A percentile compares a stretch with the other conserved stretches of the same genome.
These are phyloP conservation scores for Annulohypoxylon nitens DNA, from an alignment of 495 filamentous ascomycete species.

Conservation along the genomic window DNA sequence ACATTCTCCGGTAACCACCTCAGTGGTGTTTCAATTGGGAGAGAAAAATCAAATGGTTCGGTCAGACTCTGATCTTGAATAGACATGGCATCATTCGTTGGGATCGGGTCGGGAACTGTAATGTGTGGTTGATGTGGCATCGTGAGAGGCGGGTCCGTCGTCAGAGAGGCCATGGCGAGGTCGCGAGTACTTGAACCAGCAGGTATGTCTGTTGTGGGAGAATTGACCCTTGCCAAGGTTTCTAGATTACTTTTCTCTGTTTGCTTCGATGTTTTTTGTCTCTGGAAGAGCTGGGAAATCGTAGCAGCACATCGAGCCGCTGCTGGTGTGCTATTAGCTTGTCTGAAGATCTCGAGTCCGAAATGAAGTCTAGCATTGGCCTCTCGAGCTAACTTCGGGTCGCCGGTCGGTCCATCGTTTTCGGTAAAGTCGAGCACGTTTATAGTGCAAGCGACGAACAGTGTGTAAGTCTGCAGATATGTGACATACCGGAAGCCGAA, in stretches of 20 bases:
- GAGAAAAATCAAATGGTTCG: constrained; percentile 9
- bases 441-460: constrained; percentile 20
- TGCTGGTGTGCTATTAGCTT: constrained; percentile 25
- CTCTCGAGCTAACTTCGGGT: constrained; percentile 11
- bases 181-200: neutral
- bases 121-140: neutral
- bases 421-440: constrained; percentile 14
- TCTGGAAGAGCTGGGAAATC: constrained; percentile 9
- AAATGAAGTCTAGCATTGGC: constrained; percentile 28
- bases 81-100: neutral
- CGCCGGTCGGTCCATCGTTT: neutral
- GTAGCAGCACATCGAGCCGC: constrained; percentile 13
- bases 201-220: neutral
- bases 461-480: constrained; percentile 7
- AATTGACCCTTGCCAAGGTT: neutral
- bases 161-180: neutral
- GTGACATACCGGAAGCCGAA: constrained; percentile 13
- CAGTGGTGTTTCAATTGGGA: constrained; percentile 7
- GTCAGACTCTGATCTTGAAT: neutral
- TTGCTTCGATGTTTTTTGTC: constrained; percentile 4
- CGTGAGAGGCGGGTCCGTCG: neutral
- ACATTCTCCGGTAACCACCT: constrained; percentile 17
- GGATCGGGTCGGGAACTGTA: neutral
- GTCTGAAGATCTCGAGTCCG: constrained; percentile 22
- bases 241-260: neutral